Evolutionary conservation across 2,329 filamentous ascomycete species (phyloP).

Genomic region (Phoma sp.): DNA sequence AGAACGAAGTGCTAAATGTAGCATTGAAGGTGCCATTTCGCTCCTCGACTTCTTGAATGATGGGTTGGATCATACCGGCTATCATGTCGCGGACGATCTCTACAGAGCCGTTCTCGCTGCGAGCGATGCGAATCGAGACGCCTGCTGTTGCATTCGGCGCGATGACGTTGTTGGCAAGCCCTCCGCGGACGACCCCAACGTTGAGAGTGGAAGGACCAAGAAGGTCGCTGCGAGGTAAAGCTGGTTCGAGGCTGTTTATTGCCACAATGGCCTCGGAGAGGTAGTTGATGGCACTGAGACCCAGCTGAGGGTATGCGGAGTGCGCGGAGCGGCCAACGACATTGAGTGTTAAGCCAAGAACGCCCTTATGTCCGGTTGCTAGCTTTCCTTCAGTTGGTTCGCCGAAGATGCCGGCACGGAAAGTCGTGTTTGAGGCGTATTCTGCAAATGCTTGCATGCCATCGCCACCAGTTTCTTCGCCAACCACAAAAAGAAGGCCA

Average conservation of each 20-base stretch:
- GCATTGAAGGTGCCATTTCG: conserved; percentile 24
- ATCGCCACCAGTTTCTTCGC: conserved; percentile 79
- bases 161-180: conserved; percentile 86
- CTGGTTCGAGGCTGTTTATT: conserved; percentile 55
- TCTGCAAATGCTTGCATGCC: conserved; percentile 69
- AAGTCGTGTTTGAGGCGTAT: conserved; percentile 47
- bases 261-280: conserved; percentile 74
- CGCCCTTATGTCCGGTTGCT: conserved; percentile 88
- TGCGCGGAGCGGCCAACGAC: conserved; percentile 79
- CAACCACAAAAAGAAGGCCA: conserved; percentile 68
- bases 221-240: conserved; percentile 52
- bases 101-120: conserved; percentile 27
- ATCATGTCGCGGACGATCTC: conserved; percentile 26
- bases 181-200: conserved; percentile 77
- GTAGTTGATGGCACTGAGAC: conserved; percentile 80
- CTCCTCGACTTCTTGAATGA: conserved; percentile 21
- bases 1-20: conserved; percentile 15
- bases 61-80: conserved; percentile 23
- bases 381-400: conserved; percentile 90
- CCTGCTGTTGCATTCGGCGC: conserved; percentile 72
- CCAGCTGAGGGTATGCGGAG: conserved; percentile 88
- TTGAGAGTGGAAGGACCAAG: conserved; percentile 74
- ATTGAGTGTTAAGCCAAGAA: conserved; percentile 67
- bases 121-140: conserved; percentile 60
- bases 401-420: conserved; percentile 81